Evolutionary conservation across 257 asterid genomes (phyloP).

Genomic region (Nicotiana obtusifolia): DNA sequence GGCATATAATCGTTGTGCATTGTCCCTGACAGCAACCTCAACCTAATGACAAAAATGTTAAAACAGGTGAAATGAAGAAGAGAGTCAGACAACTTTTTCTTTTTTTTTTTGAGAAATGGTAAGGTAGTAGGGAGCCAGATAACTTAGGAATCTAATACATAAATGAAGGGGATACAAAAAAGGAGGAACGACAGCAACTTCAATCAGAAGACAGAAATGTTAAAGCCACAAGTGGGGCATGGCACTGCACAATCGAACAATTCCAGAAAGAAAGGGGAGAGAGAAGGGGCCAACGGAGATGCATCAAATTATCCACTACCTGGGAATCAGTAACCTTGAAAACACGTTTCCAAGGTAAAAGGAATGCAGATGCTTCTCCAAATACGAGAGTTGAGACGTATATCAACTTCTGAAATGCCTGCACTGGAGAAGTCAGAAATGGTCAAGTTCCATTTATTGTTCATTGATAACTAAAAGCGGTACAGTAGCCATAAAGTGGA

Average conservation of each 20-base stretch:
- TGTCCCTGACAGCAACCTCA: slow-evolving; percentile 91
- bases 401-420: slow-evolving; percentile 99
- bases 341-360: slow-evolving; percentile 98
- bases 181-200: not conserved
- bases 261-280: not conserved
- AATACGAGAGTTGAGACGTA: slow-evolving; percentile 90
- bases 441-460: slow-evolving; percentile 45
- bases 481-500: slow-evolving; percentile 8
- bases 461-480: slow-evolving; percentile 8
- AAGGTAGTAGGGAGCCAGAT: no score
- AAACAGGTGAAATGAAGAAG: slow-evolving; percentile 2
- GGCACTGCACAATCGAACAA: not conserved
- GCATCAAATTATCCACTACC: slow-evolving; percentile 37
- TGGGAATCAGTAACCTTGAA: slow-evolving; percentile 90
- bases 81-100: not conserved
- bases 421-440: slow-evolving; percentile 54
- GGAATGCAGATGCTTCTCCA: slow-evolving; percentile 92
- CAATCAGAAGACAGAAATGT: not conserved
- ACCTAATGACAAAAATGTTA: slow-evolving; percentile 44
- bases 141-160: not conserved
- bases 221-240: not conserved
- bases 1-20: slow-evolving; percentile 79
- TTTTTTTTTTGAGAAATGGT: no score
- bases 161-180: not conserved
- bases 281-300: not conserved